A percentile compares a stretch with the other conserved stretches of the same genome.
These are phyloP conservation scores for Ophiostoma sp. DNA, from an alignment of 2,329 filamentous ascomycete species.

Conservation along the genomic window DNA sequence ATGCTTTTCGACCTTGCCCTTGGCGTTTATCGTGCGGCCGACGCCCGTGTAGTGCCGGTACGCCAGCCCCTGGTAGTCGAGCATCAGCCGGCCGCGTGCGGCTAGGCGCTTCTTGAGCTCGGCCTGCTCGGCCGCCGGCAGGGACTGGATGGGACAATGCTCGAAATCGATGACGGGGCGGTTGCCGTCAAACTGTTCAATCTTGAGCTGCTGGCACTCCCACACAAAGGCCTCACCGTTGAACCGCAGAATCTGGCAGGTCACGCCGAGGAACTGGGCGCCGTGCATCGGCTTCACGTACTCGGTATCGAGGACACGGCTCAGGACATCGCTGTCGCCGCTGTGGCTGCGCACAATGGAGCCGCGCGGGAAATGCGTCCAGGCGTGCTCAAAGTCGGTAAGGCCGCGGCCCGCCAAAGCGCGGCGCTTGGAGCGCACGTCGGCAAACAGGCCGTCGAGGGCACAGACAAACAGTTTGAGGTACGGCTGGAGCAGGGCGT, in stretches of 20 bases:
- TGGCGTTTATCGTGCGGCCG: conserved; percentile 30
- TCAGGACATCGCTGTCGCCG: conserved; percentile 39
- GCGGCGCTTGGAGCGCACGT: conserved; percentile 35
- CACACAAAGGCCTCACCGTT: conserved; percentile 40
- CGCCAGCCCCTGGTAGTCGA: conserved; percentile 40
- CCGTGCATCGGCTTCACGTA: conserved; percentile 28
- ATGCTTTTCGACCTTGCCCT: conserved; percentile 30
- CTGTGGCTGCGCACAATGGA: conserved; percentile 38
- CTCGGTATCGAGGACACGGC: conserved; percentile 35
- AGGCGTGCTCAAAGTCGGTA: conserved; percentile 39
- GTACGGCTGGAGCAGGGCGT: conserved; percentile 34
- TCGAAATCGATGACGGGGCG: conserved; percentile 38
- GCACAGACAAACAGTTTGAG: conserved; percentile 39
- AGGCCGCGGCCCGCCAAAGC: conserved; percentile 37
- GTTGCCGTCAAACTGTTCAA: conserved; percentile 37
- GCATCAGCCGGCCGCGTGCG: conserved; percentile 36
- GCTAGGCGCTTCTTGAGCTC: conserved; percentile 32
- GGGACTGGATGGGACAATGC: conserved; percentile 37
- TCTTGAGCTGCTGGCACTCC: conserved; percentile 33
- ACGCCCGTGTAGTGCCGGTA: conserved; percentile 42
- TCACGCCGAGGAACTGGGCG: conserved; percentile 29
- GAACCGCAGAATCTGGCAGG: conserved; percentile 36
- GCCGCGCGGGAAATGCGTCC: conserved; percentile 41
- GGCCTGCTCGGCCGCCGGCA: conserved; percentile 31
- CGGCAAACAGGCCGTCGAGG: conserved; percentile 41